Evolutionary conservation across 768 basidiomycete species (phyloP).

Genomic region (Daedaleopsis sinensis): DNA sequence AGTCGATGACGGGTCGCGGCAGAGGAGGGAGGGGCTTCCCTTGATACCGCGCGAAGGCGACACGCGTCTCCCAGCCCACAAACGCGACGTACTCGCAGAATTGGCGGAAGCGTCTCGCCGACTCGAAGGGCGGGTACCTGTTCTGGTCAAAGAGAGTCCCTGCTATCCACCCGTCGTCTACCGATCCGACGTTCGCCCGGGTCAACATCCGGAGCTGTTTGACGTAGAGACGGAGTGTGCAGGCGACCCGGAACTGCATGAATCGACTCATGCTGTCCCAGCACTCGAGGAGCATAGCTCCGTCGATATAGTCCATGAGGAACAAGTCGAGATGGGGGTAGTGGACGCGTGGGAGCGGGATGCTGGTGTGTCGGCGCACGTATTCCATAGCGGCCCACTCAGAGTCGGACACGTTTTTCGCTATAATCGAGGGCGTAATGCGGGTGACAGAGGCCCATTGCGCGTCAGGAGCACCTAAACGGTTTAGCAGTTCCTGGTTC

Average conservation of each 20-base stretch:
- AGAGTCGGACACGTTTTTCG: not conserved
- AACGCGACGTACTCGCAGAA: constrained; percentile 13
- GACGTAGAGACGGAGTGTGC: constrained; percentile 24
- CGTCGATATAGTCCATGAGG: constrained; percentile 22
- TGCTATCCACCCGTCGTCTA: constrained; percentile 6
- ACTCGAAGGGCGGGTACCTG: constrained; percentile 4
- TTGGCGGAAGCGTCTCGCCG: not conserved
- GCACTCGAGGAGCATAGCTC: constrained; percentile 21
- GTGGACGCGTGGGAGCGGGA: constrained; percentile 17
- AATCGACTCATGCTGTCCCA: constrained; percentile 14
- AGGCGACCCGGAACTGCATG: constrained; percentile 21
- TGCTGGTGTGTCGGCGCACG: constrained; percentile 14
- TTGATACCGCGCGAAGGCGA: not conserved
- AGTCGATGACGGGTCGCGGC: not conserved
- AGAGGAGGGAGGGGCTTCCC: not conserved
- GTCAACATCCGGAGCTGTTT: constrained; percentile 17
- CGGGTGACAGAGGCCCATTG: not conserved
- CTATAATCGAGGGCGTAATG: constrained; percentile 5
- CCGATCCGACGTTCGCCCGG: not conserved
- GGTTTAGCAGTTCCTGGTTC: constrained; percentile 2
- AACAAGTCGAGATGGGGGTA: not conserved
- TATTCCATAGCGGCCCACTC: constrained; percentile 16
- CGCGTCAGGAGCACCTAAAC: not conserved
- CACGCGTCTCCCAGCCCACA: constrained; percentile 9
- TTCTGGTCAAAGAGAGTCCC: constrained; percentile 17